Percentiles rank a stretch among this genome's conserved stretches.
Conservation (phyloP, 257 asterid species). For the Paraleonurus japonicus region DNA sequence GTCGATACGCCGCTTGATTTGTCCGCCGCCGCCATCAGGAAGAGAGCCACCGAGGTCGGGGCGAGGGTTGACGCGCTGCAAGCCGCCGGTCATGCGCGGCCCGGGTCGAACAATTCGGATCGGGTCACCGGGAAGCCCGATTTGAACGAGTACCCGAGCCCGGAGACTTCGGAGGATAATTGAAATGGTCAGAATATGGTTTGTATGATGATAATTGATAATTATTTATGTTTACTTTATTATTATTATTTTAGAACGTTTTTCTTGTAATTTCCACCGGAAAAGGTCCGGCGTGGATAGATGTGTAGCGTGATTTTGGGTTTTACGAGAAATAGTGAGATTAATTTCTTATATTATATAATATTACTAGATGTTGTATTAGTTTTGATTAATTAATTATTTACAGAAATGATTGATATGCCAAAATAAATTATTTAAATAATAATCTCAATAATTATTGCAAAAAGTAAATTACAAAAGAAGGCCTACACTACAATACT, state of each 20-base stretch:
- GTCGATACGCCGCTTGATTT: constrained; percentile 41
- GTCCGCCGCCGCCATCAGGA: constrained; percentile 73
- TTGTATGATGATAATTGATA: constrained; percentile 1
- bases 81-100: constrained; percentile 18
- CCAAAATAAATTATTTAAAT: background rate
- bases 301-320: constrained; percentile 21
- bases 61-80: constrained; percentile 86
- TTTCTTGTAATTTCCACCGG: constrained; percentile 20
- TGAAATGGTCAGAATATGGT: constrained; percentile 20
- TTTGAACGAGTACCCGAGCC: constrained; percentile 82
- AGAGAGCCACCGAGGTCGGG: constrained; percentile 83
- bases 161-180: constrained; percentile 58
- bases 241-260: background rate
- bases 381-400: background rate
- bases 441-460: background rate
- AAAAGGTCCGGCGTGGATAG: constrained; percentile 21
- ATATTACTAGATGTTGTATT: no score
- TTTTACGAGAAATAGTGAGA: constrained; percentile 14
- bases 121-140: constrained; percentile 57
- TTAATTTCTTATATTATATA: background rate
- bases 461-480: background rate
- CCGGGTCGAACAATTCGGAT: constrained; percentile 4
- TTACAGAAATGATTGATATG: background rate
- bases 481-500: background rate
- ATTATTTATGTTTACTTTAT: background rate